Percentiles rank a stretch among this genome's conserved stretches.
phyloP scores from a whole-genome alignment of 129 eudicot genomes.

The Helianthus annuus region DNA sequence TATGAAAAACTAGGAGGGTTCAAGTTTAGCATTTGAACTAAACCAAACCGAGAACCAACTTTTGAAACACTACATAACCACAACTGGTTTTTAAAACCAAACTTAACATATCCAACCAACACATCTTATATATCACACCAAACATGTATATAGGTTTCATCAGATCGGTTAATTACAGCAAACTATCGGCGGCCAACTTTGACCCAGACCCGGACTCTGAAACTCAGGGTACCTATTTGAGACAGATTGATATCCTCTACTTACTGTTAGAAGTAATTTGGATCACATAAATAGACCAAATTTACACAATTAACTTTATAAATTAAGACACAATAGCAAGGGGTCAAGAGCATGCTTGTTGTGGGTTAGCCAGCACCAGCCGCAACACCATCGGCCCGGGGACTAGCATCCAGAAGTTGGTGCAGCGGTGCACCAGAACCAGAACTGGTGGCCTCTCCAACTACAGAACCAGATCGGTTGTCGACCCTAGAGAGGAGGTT shows the following conservation, averaged over 20 bases:
- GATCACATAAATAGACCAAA: conserved; percentile 60
- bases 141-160: conserved; percentile 27
- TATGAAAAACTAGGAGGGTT: too few species aligned
- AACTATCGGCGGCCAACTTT: conserved; percentile 28
- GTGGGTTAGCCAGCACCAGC: conserved; percentile 72
- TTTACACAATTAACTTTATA: conserved; percentile 39
- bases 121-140: conserved; percentile 24
- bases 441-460: conserved; percentile 49
- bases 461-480: conserved; percentile 48
- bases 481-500: conserved; percentile 78
- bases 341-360: not conserved
- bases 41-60: too few species aligned
- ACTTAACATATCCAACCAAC: not conserved
- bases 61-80: too few species aligned
- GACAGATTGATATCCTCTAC: conserved; percentile 34
- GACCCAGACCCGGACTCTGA: conserved; percentile 27
- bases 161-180: conserved; percentile 23
- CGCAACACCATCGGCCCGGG: conserved; percentile 72
- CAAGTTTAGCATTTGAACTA: too few species aligned
- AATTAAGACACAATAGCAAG: conserved; percentile 15
- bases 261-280: conserved; percentile 58
- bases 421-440: conserved; percentile 64
- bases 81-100: not conserved
- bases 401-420: conserved; percentile 66
- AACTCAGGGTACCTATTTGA: conserved; percentile 26